Evolutionary conservation across 306 rosid species (phyloP).

Genomic region (Gastrolobium villosum): DNA sequence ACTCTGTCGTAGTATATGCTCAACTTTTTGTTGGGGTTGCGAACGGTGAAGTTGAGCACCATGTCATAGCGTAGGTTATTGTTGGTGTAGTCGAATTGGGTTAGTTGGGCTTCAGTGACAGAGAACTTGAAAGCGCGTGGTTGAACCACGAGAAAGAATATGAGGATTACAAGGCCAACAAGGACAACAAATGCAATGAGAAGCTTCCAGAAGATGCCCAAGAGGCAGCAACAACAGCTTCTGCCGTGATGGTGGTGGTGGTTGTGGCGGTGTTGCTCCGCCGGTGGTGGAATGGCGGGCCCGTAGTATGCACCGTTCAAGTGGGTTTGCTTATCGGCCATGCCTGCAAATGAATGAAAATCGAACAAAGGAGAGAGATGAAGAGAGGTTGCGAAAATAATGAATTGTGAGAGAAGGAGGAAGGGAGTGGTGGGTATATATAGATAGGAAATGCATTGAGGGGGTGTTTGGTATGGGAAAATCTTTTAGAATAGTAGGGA

Average conservation of each 20-base stretch:
- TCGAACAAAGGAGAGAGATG: neutral
- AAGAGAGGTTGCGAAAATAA: neutral
- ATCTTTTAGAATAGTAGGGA: too few species aligned
- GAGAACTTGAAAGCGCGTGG: conserved; percentile 61
- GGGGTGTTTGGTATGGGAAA: too few species aligned
- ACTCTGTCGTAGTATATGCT: conserved; percentile 48
- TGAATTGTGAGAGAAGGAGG: neutral
- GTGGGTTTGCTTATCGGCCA: conserved; percentile 30
- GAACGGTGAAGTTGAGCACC: conserved; percentile 44
- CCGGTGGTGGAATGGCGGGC: conserved; percentile 16
- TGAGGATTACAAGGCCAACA: conserved; percentile 46
- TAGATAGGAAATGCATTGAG: neutral
- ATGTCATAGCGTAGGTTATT: conserved; percentile 42
- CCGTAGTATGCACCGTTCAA: conserved; percentile 27
- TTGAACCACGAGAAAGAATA: conserved; percentile 65
- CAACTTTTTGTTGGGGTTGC: conserved; percentile 54
- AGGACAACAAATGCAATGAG: conserved; percentile 42
- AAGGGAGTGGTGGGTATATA: neutral
- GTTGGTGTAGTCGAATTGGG: conserved; percentile 56
- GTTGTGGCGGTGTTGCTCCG: neutral
- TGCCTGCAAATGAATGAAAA: neutral
- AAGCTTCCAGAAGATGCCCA: conserved; percentile 56
- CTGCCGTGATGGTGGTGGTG: neutral
- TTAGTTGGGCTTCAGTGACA: conserved; percentile 60
- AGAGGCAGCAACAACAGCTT: conserved; percentile 54